Base-by-base conservation (phyloP, 1,284 basidiomycete genomes). In the Xerocomus nothofagi region DNA sequence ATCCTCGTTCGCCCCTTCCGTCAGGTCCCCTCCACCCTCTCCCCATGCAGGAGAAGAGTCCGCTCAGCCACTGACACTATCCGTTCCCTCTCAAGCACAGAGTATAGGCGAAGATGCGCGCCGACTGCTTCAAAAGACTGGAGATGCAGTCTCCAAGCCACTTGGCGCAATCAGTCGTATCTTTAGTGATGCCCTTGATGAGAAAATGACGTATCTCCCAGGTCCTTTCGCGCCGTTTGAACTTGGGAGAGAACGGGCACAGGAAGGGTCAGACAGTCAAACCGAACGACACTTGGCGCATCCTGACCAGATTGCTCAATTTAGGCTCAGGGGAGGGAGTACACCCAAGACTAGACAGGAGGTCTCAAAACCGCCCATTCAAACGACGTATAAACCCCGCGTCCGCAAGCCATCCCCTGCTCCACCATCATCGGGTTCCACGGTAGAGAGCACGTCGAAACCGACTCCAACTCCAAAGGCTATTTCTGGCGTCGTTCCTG, bases 81-180 rank as follows among this genome's bases (percentile, higher is more conserved):
- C 88, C 3, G 78, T 82, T 15, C 82, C 81, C 1, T 67, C 72
- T 26, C 55, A 58, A 47, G 26, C 55, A 1, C 77, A 78, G 58
- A 79, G 79, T 0, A 71, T 91, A 27, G 80, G 83, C 3, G 82
- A 91, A 50, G 90, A 93, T 61, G 93, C 93, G 0, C 81, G 82
- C 37, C 79, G 85, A 15, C 80, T 96, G 38, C 76, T 97, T 49
- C 88, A 93, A 68, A 86, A 88, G 61, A 95, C 93, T 0, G 89
- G 92, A 6, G 91, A 93, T 62, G 90, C 83, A 1, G 86, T 96
- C 50, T 90, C 86, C 14, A 92, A 92, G 63, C 93, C 93, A 6
- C 76, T 97, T 12, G 89, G 76, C 54, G 91, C 93, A 2, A 88
- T 97, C 46, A 82, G 91, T 10, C 82, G 88, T 52, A 93, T 97